These are phyloP conservation scores for Pseudopyricularia cyperi DNA, from an alignment of 2,329 filamentous ascomycete genomes.

Conservation along the genomic window DNA sequence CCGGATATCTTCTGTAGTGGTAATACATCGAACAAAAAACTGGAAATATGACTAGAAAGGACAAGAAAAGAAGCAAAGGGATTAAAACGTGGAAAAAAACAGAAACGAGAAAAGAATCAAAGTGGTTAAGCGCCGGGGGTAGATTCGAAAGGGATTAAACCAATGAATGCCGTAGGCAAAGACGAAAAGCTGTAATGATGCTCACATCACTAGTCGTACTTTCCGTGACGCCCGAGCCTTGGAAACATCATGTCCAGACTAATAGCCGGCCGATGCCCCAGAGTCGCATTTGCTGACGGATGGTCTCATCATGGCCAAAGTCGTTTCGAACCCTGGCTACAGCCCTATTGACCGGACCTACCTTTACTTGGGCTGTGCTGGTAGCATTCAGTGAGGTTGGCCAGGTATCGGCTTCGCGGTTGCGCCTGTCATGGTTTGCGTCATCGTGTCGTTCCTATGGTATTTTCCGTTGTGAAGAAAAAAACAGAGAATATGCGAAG, in stretches of 20 bases:
- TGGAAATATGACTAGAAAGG: background rate
- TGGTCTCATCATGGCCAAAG: background rate
- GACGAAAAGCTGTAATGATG: background rate
- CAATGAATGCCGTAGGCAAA: slow-evolving; percentile 7
- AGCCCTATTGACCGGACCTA: background rate
- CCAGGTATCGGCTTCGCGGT: background rate
- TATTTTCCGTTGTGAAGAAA: background rate
- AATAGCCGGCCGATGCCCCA: background rate
- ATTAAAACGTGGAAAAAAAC: background rate
- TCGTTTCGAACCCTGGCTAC: background rate
- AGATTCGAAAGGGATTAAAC: background rate
- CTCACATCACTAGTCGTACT: background rate
- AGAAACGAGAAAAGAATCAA: background rate
- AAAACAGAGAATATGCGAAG: background rate
- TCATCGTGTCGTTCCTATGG: background rate
- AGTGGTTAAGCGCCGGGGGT: no score
- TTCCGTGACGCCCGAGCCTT: background rate
- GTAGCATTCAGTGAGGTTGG: background rate
- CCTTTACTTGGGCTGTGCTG: background rate
- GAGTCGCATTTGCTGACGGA: background rate
- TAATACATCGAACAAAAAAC: background rate
- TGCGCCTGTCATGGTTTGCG: background rate
- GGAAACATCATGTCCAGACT: background rate
- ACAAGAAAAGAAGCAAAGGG: background rate
- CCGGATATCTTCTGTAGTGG: background rate